Evolutionary conservation across 169 alveolate species (phyloP), one percentile per base, ranked within the genome.

Genomic region (Plasmodium gallinaceum): DNA sequence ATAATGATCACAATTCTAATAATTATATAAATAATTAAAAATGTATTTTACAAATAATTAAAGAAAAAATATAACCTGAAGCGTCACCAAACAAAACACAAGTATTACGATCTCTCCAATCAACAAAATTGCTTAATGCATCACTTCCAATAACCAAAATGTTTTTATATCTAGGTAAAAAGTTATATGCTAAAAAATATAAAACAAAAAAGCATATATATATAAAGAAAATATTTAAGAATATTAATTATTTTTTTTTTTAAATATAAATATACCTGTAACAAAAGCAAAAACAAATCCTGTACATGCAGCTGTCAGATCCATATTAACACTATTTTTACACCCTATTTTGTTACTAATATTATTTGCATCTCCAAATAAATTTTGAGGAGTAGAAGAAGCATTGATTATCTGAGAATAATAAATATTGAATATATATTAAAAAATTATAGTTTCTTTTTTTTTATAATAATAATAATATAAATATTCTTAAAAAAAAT

Each of bases 31-130:
- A 51, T 51, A 51, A 51, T 14, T 51, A 51, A 14, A 6, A 4
- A 51, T 51, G 8, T 51, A 51, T 54, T 52, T 45, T 46, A 37
- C 7, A 32, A 32, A 39, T 43, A 52, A 20, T 60, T 58, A 32
- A 32, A 4, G 6, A 32, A 32, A 32, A 32, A 4, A 66, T 69
- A 18, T 91, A 91, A 24, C 95, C 95, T 46, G 95, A 94, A 8
- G 74, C 95, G 51, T 92, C 95, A 1, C 95, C 95, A 45, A 92
- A 92, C 6, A 92, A 83, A 48, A 92, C 88, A 42, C 95, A 92
- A 18, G 95, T 92, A 48, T 92, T 92, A 7, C 95, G 85, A 52
- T 92, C 95, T 10, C 62, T 42, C 95, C 95, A 92, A 62, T 92
- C 95, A 0, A 92, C 86, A 91, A 92, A 92, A 24, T 92, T 90